These are phyloP conservation scores for Colletotrichum karsti DNA, from an alignment of 2,329 filamentous ascomycete species.

Conservation along the genomic window DNA sequence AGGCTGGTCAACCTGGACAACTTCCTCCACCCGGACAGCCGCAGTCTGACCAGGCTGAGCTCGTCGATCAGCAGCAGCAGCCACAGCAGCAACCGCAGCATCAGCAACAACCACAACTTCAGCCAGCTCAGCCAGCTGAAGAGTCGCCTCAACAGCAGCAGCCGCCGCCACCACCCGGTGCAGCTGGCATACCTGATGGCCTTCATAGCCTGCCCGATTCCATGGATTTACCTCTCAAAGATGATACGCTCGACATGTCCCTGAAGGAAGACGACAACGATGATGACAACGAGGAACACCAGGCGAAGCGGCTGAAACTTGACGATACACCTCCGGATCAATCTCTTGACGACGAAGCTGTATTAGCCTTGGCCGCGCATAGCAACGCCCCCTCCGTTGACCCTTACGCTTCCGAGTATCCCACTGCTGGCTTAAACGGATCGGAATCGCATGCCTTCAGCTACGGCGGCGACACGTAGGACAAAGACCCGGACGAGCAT, in stretches of 20 bases:
- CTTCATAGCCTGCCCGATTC: slow-evolving; percentile 10
- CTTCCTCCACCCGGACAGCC: not conserved
- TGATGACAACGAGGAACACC: slow-evolving; percentile 29
- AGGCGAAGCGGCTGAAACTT: slow-evolving; percentile 26
- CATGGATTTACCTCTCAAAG: slow-evolving; percentile 20
- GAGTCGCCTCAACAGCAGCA: too few species aligned
- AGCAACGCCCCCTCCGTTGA: slow-evolving; percentile 46
- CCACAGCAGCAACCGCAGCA: too few species aligned
- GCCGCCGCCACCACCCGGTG: not conserved
- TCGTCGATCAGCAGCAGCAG: not conserved
- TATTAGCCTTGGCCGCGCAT: slow-evolving; percentile 56
- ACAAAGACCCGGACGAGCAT: too few species aligned
- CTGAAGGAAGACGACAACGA: slow-evolving; percentile 38
- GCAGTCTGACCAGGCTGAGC: slow-evolving; percentile 22
- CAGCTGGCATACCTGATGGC: slow-evolving; percentile 1
- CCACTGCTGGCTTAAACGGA: slow-evolving; percentile 17
- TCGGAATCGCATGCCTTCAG: slow-evolving; percentile 41
- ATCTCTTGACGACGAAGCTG: slow-evolving; percentile 55
- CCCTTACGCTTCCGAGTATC: slow-evolving; percentile 53
- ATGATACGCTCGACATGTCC: slow-evolving; percentile 33
- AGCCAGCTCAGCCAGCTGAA: too few species aligned
- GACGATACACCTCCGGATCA: slow-evolving; percentile 47
- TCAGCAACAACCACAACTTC: not conserved
- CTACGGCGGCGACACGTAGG: slow-evolving; percentile 48
- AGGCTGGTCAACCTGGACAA: not conserved